Conservation (phyloP, 306 rosid genomes). For the Cucumis cinereus region DNA sequence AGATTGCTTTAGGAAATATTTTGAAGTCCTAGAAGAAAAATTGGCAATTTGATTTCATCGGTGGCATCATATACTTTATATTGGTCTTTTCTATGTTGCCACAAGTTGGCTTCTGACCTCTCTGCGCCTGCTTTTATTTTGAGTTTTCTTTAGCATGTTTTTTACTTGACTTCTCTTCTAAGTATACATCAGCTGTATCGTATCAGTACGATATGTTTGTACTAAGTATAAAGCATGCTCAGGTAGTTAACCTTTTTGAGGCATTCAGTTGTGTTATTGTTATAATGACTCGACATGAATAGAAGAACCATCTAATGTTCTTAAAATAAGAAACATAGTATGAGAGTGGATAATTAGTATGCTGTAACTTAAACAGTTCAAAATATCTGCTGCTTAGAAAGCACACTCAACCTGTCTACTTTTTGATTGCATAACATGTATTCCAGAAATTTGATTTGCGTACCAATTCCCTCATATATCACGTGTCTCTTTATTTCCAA, state of each 20-base stretch:
- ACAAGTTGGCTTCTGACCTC: constrained; percentile 41
- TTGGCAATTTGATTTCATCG: constrained; percentile 99
- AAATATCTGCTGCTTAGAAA: neutral
- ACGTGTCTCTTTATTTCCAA: neutral
- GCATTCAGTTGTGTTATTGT: neutral
- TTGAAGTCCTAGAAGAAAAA: constrained; percentile 90
- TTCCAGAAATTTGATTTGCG: neutral
- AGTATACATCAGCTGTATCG: too few species aligned
- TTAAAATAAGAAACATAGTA: too few species aligned
- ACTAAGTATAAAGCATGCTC: neutral
- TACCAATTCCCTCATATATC: neutral
- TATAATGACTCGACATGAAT: neutral
- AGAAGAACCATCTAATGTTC: neutral
- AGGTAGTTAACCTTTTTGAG: neutral
- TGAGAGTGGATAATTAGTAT: neutral
- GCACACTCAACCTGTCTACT: neutral
- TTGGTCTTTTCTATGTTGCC: constrained; percentile 93
- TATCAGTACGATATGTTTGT: too few species aligned
- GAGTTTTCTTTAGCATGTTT: neutral
- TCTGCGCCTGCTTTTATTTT: neutral
- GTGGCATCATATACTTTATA: constrained; percentile 88
- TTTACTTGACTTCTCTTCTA: neutral
- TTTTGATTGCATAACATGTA: neutral
- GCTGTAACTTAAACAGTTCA: neutral
- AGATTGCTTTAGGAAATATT: constrained; percentile 94